Base-by-base conservation (phyloP, 2,329 filamentous ascomycete genomes). In the Chaetomium sp. region DNA sequence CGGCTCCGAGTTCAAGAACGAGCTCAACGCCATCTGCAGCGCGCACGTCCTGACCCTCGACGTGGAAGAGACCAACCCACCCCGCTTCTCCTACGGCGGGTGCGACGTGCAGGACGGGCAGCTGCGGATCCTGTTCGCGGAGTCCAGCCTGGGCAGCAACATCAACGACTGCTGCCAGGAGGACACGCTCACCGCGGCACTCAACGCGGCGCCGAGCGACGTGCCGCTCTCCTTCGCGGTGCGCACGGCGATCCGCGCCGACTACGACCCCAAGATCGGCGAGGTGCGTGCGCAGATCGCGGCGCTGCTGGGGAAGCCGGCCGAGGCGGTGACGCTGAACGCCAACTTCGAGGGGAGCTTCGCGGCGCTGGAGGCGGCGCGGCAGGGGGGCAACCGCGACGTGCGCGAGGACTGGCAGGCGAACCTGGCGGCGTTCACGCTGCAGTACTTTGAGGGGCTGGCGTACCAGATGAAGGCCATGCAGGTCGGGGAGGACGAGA, bases 91-190 rank as follows among this genome's bases (percentile, higher is more conserved):
- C 9, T 84, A 83, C 73, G 78, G 78, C 69, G 81, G 82, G 57
- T 73, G 66, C 64, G 77, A 78, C 59, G 73, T 86, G 54, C 71
- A 73, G 1, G 78, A 81, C 4, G 81, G 82, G 54, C 74, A 78
- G 66, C 79, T 86, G 8, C 74, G 78, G 63, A 76, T 85, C n/a
- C 70, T 84, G 49, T 85, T 85, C 73, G 68, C 73, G 19, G 74
- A 77, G 29, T 69, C 71, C 4, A 68, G 74, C 57, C 76, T 86
- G 0, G 83, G 80, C 54, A 74, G 70, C 69, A 85, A 86, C 74
- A 75, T 79, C 64, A 69, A 73, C 70, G 67, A 80, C 53, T 77
- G 78, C 61, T 67, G 79, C 21, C 70, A 77, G 9, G 71, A 70
- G 10, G 66, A 74, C 45, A 74, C 77, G 9, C 75, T 86, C 29